These are phyloP conservation scores for Rubia tinctorum DNA, from an alignment of 305 asterid species.

Conservation along the genomic window DNA sequence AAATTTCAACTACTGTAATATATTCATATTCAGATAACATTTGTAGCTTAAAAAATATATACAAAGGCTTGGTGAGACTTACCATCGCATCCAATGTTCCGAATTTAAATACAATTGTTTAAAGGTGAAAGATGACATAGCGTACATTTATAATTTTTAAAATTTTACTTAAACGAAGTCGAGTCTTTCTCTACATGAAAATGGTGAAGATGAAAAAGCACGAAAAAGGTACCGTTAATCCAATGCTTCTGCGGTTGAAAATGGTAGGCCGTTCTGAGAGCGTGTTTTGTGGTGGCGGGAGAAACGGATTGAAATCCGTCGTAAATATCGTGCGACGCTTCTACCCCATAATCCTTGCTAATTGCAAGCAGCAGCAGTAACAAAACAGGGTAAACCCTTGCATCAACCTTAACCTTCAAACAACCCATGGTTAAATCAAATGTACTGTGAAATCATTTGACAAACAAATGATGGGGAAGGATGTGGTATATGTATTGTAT, in stretches of 20 bases:
- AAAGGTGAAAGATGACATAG: no score
- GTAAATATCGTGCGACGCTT: conserved; percentile 32
- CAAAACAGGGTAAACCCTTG: conserved; percentile 11
- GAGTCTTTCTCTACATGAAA: background rate
- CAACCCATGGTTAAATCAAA: background rate
- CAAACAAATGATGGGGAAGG: background rate
- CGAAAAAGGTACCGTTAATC: conserved; percentile 31
- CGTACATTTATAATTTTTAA: no score
- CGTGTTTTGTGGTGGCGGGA: background rate
- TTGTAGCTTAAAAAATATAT: no score
- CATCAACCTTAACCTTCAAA: background rate
- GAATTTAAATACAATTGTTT: no score
- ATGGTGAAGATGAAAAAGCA: background rate
- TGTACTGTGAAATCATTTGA: background rate
- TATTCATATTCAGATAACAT: no score
- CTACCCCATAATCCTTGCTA: conserved; percentile 14
- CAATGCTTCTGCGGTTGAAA: conserved; percentile 36
- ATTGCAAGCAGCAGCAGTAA: background rate
- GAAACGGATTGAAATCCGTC: conserved; percentile 18
- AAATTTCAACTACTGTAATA: no score
- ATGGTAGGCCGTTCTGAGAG: conserved; percentile 32
- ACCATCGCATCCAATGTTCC: no score
- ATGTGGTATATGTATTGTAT: no score
- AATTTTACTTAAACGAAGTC: no score
- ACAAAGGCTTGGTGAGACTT: no score